Conservation (phyloP, 129 eudicot genomes). For the Mikania micrantha region DNA sequence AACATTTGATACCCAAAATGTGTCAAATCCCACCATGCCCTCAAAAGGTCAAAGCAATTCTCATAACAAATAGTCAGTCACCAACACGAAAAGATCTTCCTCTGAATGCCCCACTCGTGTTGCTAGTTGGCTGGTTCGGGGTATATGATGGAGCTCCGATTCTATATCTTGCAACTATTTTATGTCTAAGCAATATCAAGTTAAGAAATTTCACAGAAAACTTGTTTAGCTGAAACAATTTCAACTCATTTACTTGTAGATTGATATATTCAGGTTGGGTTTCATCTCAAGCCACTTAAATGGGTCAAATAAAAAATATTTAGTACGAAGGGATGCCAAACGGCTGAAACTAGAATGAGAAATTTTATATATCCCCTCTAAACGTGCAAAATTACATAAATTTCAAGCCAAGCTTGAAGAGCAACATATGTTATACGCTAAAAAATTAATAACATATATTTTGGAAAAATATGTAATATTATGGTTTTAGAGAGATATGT, state of each 20-base stretch:
- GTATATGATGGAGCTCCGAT: constrained; percentile 14
- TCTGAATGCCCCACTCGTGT: constrained; percentile 2
- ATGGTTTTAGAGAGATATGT: too few relatives aligned
- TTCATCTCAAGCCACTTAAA: not conserved
- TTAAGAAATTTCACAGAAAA: not conserved
- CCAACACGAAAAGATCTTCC: constrained; percentile 22
- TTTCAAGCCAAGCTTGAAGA: too few relatives aligned
- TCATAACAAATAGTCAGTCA: not conserved
- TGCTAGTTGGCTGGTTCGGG: not conserved
- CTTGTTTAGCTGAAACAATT: not conserved
- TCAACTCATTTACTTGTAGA: not conserved
- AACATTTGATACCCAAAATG: not conserved
- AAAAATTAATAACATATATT: too few relatives aligned
- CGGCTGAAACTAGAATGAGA: not conserved
- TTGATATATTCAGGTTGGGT: too few relatives aligned
- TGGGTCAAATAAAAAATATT: not conserved
- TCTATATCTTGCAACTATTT: constrained; percentile 17
- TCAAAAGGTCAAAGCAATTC: not conserved
- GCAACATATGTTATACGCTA: too few relatives aligned
- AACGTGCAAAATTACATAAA: too few relatives aligned
- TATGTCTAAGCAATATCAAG: not conserved
- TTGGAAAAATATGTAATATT: too few relatives aligned
- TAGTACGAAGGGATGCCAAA: not conserved
- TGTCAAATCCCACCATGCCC: not conserved
- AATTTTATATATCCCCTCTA: too few relatives aligned